A percentile compares a stretch with the other conserved stretches of the same genome.
These are phyloP conservation scores for Globisporangium heterothallicum DNA, from an alignment of 352 stramenopile species.

Conservation along the genomic window DNA sequence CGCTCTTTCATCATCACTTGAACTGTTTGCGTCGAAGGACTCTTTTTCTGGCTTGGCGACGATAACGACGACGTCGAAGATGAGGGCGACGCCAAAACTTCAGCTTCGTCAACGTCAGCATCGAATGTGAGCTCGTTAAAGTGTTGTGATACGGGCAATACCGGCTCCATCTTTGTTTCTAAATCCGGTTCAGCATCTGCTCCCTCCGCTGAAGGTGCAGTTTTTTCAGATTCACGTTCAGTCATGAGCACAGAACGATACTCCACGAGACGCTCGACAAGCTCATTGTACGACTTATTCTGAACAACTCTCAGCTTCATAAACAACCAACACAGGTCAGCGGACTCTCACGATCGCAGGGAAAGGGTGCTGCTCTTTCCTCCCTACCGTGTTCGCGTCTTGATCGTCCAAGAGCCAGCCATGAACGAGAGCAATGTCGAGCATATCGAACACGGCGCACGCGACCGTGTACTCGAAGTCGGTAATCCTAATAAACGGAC, in stretches of 20 bases:
- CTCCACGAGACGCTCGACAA: slow-evolving; percentile 93
- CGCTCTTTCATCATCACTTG: slow-evolving; percentile 74
- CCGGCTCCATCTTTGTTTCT: slow-evolving; percentile 1
- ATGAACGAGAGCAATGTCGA: slow-evolving; percentile 94
- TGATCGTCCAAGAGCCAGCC: slow-evolving; percentile 96
- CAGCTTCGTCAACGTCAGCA: slow-evolving; percentile 11
- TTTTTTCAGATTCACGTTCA: slow-evolving; percentile 23
- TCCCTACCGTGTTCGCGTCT: slow-evolving; percentile 68
- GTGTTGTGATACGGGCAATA: slow-evolving; percentile 5
- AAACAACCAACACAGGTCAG: not conserved
- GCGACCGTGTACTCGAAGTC: slow-evolving; percentile 96
- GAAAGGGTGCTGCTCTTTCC: not conserved
- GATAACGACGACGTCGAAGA: slow-evolving; percentile 20
- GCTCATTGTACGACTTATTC: slow-evolving; percentile 96
- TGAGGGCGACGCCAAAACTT: slow-evolving; percentile 5
- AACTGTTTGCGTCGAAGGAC: slow-evolving; percentile 63
- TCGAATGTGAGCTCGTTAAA: slow-evolving; percentile 47
- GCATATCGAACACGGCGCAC: slow-evolving; percentile 94
- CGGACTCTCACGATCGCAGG: not conserved
- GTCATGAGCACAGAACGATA: slow-evolving; percentile 71
- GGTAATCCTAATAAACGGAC: slow-evolving; percentile 44
- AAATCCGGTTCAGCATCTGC: not conserved
- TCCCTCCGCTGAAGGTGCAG: not conserved
- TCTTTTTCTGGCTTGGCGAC: slow-evolving; percentile 36
- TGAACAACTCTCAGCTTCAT: slow-evolving; percentile 66